Conservation (phyloP, 1,139 yeast species). For the Candida neerlandica region DNA sequence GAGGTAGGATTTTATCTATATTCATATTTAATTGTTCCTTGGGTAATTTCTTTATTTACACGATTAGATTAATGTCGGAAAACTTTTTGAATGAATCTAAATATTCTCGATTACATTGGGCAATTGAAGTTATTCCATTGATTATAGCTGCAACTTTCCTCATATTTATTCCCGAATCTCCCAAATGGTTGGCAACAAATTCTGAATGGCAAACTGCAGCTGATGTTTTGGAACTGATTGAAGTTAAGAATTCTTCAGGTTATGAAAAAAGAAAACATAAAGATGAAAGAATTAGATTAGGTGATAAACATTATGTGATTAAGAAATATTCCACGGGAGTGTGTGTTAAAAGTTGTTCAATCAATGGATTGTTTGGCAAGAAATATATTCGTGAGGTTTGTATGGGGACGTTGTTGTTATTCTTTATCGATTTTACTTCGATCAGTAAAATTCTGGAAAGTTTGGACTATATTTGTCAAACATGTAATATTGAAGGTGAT, state of each 20-base stretch:
- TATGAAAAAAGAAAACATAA: slow-evolving; percentile 3
- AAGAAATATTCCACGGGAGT: slow-evolving; percentile 28
- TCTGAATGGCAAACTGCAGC: slow-evolving; percentile 37
- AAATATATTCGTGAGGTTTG: slow-evolving; percentile 24
- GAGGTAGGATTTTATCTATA: slow-evolving; percentile 21
- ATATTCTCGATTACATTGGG: slow-evolving; percentile 24
- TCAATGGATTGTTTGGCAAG: slow-evolving; percentile 24
- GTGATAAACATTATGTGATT: slow-evolving; percentile 29
- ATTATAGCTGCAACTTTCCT: slow-evolving; percentile 15
- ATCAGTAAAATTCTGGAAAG: slow-evolving; percentile 26
- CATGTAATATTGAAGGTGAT: slow-evolving; percentile 29
- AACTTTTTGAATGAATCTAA: slow-evolving; percentile 9
- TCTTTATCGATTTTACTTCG: slow-evolving; percentile 30
- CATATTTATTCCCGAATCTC: slow-evolving; percentile 35
- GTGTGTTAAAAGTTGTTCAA: slow-evolving; percentile 22
- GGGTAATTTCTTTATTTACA: slow-evolving; percentile 27
- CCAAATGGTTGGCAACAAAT: slow-evolving; percentile 37
- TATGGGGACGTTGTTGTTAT: slow-evolving; percentile 27
- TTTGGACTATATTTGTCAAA: slow-evolving; percentile 28
- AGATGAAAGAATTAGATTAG: slow-evolving; percentile 14
- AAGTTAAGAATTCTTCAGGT: slow-evolving; percentile 11
- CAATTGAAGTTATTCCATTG: slow-evolving; percentile 29
- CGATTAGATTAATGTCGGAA: slow-evolving; percentile 24
- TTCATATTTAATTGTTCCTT: slow-evolving; percentile 18
- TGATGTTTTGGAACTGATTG: slow-evolving; percentile 22